Evolutionary conservation across 2,329 filamentous ascomycete species (phyloP).

Genomic region (Gaeumannomyces tritici): DNA sequence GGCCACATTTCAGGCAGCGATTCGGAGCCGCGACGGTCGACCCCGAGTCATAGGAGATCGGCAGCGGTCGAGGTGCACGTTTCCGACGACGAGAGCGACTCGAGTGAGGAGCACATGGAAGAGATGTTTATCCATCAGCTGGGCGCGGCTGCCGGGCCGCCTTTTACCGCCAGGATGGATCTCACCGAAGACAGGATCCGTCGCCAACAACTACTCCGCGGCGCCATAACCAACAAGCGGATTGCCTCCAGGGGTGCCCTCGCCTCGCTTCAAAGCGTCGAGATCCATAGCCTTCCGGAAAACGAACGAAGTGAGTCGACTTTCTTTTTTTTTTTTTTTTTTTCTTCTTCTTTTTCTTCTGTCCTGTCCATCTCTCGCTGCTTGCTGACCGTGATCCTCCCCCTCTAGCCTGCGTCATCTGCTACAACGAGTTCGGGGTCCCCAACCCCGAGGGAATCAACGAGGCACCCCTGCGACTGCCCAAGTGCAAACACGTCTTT

Average conservation of each 20-base stretch:
- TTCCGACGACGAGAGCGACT: neutral
- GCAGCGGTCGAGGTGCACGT: neutral
- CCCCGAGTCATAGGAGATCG: constrained; percentile 2
- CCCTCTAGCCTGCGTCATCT: constrained; percentile 47
- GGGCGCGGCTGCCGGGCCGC: neutral
- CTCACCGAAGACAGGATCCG: constrained; percentile 23
- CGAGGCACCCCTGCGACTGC: constrained; percentile 47
- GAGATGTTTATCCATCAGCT: constrained; percentile 3
- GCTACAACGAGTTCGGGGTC: constrained; percentile 52
- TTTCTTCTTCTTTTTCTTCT: neutral
- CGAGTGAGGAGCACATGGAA: neutral
- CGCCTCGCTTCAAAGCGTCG: constrained; percentile 34
- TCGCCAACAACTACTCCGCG: constrained; percentile 35
- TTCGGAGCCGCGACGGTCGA: neutral
- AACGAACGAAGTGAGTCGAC: constrained; percentile 35
- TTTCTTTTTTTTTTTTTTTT: neutral
- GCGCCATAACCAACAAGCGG: constrained; percentile 30
- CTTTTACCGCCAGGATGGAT: neutral
- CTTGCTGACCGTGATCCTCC: constrained; percentile 4
- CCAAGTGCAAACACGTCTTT: constrained; percentile 55
- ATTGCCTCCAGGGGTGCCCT: constrained; percentile 39
- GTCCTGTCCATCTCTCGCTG: neutral
- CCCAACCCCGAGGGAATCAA: constrained; percentile 46
- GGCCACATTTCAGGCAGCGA: neutral
- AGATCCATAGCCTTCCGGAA: constrained; percentile 32